Conservation (phyloP, 805 yeast species). For the Kluyveromyces dobzhanskii region DNA sequence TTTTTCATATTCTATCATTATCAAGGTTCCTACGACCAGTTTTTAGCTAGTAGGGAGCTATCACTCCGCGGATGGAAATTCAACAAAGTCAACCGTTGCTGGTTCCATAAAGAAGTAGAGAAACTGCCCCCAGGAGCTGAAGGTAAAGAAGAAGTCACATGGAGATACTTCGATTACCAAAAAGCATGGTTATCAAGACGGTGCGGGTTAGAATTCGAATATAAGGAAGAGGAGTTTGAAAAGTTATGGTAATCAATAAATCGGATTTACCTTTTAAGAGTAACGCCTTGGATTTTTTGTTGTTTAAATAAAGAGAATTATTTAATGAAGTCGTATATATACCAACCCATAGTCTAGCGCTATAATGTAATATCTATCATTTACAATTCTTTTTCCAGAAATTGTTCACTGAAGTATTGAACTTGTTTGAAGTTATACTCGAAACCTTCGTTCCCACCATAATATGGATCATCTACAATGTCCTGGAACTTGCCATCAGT, state of each 20-base stretch:
- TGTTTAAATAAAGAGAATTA: too few relatives aligned
- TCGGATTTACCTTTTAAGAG: too few relatives aligned
- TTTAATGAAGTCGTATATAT: too few relatives aligned
- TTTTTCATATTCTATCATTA: conserved; percentile 86
- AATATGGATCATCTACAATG: conserved; percentile 85
- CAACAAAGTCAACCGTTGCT: conserved; percentile 30
- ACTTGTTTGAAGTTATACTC: conserved; percentile 72
- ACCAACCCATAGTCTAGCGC: not conserved
- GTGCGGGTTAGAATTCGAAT: conserved; percentile 25
- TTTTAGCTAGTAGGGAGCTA: conserved; percentile 74
- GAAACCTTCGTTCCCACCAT: conserved; percentile 80
- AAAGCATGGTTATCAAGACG: conserved; percentile 58
- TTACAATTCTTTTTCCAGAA: conserved; percentile 44
- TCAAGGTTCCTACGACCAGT: conserved; percentile 63
- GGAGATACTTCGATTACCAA: conserved; percentile 83
- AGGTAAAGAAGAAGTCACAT: conserved; percentile 37
- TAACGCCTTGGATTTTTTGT: too few relatives aligned
- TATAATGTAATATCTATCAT: not conserved
- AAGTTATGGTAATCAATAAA: conserved; percentile 13
- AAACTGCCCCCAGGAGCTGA: conserved; percentile 78
- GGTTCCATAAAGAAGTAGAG: conserved; percentile 54
- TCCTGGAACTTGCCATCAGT: conserved; percentile 40
- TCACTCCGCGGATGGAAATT: conserved; percentile 72
- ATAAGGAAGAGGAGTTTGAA: conserved; percentile 45
- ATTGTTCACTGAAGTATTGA: conserved; percentile 63